Evolutionary conservation across 441 rosid species (phyloP).

Genomic region (Adansonia madagascariensis): DNA sequence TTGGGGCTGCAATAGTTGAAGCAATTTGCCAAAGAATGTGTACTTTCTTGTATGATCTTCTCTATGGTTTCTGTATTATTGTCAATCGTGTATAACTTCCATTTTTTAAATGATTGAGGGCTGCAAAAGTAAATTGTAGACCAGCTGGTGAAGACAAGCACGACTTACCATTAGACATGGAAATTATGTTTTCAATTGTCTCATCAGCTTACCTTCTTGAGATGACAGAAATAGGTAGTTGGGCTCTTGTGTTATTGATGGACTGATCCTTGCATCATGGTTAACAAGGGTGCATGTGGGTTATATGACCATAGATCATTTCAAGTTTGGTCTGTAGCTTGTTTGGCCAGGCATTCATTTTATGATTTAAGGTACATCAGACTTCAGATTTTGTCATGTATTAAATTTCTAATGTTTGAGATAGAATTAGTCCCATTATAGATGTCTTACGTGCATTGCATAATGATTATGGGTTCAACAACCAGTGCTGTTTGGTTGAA

Average conservation of each 20-base stretch:
- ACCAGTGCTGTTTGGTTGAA: slow-evolving; percentile 1
- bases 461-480: not conserved
- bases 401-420: not conserved
- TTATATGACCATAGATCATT: not conserved
- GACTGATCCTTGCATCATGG: slow-evolving; percentile 8
- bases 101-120: slow-evolving; percentile 2
- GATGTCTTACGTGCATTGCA: not conserved
- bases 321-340: not conserved
- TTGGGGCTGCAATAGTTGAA: not conserved
- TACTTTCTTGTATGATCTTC: slow-evolving; percentile 14
- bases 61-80: not conserved
- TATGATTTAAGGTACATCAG: not conserved
- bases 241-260: not conserved
- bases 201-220: not conserved
- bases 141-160: not conserved
- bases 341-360: not conserved
- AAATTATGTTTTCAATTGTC: slow-evolving; percentile 2
- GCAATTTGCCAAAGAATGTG: not conserved
- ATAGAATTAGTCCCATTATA: not conserved
- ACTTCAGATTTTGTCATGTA: not conserved
- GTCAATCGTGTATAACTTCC: not conserved
- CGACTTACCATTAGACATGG: not conserved
- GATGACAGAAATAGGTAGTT: not conserved
- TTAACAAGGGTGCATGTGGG: not conserved
- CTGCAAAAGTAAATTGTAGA: not conserved